Base-by-base conservation (phyloP, 2,329 filamentous ascomycete genomes). In the Fusarium brachygibbosum region DNA sequence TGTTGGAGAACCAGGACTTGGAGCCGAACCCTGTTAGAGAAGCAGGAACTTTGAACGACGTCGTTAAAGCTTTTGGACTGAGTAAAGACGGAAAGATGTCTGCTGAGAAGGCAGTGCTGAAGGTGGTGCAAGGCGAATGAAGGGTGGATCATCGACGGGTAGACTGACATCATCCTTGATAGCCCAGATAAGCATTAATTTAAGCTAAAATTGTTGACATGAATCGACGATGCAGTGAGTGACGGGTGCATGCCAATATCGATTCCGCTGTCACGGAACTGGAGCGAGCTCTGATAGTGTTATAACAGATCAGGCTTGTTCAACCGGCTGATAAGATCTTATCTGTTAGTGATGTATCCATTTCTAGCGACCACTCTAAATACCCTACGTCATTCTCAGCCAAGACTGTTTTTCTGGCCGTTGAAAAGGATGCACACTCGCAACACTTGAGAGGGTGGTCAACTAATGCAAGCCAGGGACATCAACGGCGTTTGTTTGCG, bases 261-360 rank as follows among this genome's bases (percentile, higher is more conserved):
- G 5, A 34, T 63, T 63, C 58, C 42, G 58, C 42, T 6, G 3
- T 1, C 1, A 19, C 37, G 50, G 50, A 63, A 64, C 6, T 12
- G 11, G 0, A 3, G 11, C 2, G 8, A 14, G 5, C 1, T 4
- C 2, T 2, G 9, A 34, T 63, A 14, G n/a, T 9, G 1, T 1
- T 3, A 6, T 44, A 63, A 48, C 49, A 35, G 41, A 63, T 57
- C 44, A 7, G 7, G 2, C 1, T 0, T 4, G 3, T 5, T 3
- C 1, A 8, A 1, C 0, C 4, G 0, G 0, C 0, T 2, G 45
- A 54, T 55, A 62, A 32, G 46, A 0, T 0, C 3, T 0, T 10
- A 11, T 19, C 4, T 38, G 60, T 50, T 63, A 64, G 34, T 29
- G 13, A 6, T 1, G 6, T 12, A 51, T 29, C 23, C 5, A n/a